Percentiles rank a stretch among this genome's conserved stretches.
Evolutionary conservation across 768 basidiomycete species (phyloP).

Genomic region (Boletus rubroflammeus): DNA sequence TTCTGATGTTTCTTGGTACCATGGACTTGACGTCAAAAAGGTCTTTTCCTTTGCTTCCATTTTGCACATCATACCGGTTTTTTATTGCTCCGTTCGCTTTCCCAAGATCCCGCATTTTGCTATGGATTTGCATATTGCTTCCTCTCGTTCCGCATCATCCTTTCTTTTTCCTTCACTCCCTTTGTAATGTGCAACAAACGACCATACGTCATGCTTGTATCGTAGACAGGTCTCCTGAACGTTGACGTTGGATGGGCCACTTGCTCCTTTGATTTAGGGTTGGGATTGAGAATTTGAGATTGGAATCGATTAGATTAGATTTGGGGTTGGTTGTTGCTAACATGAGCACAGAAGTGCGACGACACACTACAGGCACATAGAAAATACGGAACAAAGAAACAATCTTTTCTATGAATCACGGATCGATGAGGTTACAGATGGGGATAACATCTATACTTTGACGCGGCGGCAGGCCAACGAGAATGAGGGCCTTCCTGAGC

Average conservation of each 20-base stretch:
- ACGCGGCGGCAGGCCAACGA: no score
- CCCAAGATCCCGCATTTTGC: slow-evolving; percentile 17
- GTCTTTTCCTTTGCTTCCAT: slow-evolving; percentile 10
- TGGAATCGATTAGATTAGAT: background rate
- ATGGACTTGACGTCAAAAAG: slow-evolving; percentile 14
- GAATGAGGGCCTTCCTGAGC: no score
- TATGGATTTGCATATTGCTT: slow-evolving; percentile 28
- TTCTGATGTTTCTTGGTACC: slow-evolving; percentile 24
- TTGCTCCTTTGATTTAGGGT: background rate
- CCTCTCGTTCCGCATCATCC: slow-evolving; percentile 19
- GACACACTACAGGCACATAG: background rate
- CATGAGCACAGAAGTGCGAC: no score
- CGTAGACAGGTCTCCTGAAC: slow-evolving; percentile 20
- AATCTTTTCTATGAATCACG: no score
- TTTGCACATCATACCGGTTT: slow-evolving; percentile 14
- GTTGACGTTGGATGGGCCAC: slow-evolving; percentile 2
- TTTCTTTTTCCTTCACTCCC: slow-evolving; percentile 4
- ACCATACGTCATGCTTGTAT: slow-evolving; percentile 27
- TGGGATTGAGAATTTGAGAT: background rate
- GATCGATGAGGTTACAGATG: no score
- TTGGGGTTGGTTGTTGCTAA: background rate
- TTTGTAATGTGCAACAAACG: slow-evolving; percentile 24
- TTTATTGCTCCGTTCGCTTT: slow-evolving; percentile 17
- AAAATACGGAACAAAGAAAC: background rate
- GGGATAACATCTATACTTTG: no score